Base-by-base conservation (phyloP, 2,329 filamentous ascomycete genomes). In the Aphanoascus verrucosus region DNA sequence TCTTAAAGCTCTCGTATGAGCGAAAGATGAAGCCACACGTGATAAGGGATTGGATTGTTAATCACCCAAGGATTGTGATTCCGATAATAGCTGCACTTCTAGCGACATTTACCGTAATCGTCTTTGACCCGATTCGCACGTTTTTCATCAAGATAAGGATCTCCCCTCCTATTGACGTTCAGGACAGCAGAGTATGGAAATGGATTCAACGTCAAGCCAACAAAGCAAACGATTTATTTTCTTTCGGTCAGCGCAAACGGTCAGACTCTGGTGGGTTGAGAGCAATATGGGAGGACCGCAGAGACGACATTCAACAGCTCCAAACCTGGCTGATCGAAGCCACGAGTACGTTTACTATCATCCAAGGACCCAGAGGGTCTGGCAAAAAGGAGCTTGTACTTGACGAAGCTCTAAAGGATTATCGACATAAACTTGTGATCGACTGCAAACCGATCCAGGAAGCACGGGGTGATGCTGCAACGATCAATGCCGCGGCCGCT, bases 381-480 rank as follows among this genome's bases (percentile, higher is more conserved):
- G 93, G 90, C 1, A 96, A 96, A 70, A 84, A 81, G 58, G 90
- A 96, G 61, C 77, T 97, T 11, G 83, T 97, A 1, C 67, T 95
- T 55, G 86, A 94, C 41, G 86, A 94, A 67, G 86, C 88, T 0
- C 75, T 97, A 14, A 81, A 85, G 58, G 81, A 81, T 6, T 81
- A 85, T 43, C 83, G 81, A 58, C 83, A 94, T 59, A 88, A 91
- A 45, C 74, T 97, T 2, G 74, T 94, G 2, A 80, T 97, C 43
- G 93, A 98, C 70, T 97, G 91, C 74, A 95, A 94, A 66, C 85
- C 86, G 1, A 87, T 97, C 9, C 85, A 91, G 55, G 91, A 97
- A 68, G 89, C 91, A 1, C 82, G 86, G 52, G 90, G 93, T 4
- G 93, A 98, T 64, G 83, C 84, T 6, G 81, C 83, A 2, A 95